Percentiles rank a stretch among this genome's conserved stretches.
Conservation (phyloP, 2,329 filamentous ascomycete genomes). For the Pestalotiopsis sp. region DNA sequence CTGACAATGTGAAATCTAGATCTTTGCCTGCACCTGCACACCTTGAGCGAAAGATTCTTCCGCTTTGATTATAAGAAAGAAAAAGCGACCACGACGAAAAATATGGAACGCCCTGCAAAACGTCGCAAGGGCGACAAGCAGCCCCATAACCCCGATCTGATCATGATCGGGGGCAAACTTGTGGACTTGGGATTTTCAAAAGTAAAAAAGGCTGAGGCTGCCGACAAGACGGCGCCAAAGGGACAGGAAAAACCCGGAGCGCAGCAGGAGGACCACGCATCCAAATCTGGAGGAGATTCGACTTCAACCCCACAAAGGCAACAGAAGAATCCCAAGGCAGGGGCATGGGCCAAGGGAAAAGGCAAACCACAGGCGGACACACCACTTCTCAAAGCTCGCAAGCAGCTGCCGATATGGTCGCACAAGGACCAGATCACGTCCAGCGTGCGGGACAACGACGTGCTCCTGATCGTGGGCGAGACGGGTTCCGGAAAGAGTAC, state of each 20-base stretch:
- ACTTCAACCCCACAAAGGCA: neutral
- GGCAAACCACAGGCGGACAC: neutral
- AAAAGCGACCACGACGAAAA: neutral
- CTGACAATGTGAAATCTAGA: too few species aligned
- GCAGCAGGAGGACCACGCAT: neutral
- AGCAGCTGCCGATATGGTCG: constrained; percentile 79
- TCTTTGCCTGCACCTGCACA: neutral
- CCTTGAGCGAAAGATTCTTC: neutral
- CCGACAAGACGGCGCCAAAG: neutral
- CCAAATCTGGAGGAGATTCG: neutral
- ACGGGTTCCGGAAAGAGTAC: constrained; percentile 98
- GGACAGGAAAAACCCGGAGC: neutral
- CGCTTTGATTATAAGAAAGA: neutral
- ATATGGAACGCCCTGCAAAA: constrained; percentile 15
- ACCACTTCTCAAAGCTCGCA: constrained; percentile 48
- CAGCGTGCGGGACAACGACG: constrained; percentile 64
- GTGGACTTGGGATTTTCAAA: constrained; percentile 16
- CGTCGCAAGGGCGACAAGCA: constrained; percentile 12
- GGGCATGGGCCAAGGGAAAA: neutral
- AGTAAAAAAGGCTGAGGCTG: neutral
- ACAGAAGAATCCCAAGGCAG: constrained; percentile 2
- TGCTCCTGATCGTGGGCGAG: constrained; percentile 87
- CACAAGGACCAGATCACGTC: constrained; percentile 71
- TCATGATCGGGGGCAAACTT: constrained; percentile 12
- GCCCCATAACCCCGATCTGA: constrained; percentile 1